Evolutionary conservation across 495 filamentous ascomycete species (phyloP), one percentile per base, ranked within the genome.

Genomic region (Lentithecium fluviatile): DNA sequence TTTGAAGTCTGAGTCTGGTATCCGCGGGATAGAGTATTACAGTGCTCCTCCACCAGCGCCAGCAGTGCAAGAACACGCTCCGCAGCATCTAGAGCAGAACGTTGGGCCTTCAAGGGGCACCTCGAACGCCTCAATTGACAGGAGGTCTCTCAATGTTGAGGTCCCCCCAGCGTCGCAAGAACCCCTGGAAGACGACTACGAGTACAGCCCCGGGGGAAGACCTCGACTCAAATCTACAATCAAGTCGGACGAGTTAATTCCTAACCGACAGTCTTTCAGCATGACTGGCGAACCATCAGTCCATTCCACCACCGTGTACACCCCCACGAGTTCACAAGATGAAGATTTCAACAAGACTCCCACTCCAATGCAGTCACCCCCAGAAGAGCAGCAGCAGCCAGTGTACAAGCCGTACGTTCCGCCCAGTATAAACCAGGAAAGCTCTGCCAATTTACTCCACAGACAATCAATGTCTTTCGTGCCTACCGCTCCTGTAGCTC

Each of bases 141-240:
- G 56, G 55, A 24, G 19, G 34, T 19, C 52, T 21, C 47, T 67
- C 19, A 23, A 51, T 25, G 43, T 67, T n/a, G 54, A 62, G 19
- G 43, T 63, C 7, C 64, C 59, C 10, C 53, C 40, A 15, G 15
- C 62, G 32, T 19, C 51, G 20, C 6, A 36, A 19, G 17, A 34
- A 25, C 11, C 42, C 15, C 26, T 32, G 19, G 59, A 67, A 20
- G 50, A 49, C 20, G 40, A 47, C 19, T 23, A 20, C 17, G 20
- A 60, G 20, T 69, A 67, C 25, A 70, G 67, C 29, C 67, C 67
- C n/a, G 67, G 67, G 11, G 67, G 67, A 24, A 37, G 67, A 29
- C 67, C 67, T 0, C 55, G 43, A 52, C 32, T 43, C 7, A 45
- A 56, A 37, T 53, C 64, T 13, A 58, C 58, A 17, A 13, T 66